Evolutionary conservation across 768 basidiomycete genomes (phyloP).

Genomic region (Leucocoprinus sp.): DNA sequence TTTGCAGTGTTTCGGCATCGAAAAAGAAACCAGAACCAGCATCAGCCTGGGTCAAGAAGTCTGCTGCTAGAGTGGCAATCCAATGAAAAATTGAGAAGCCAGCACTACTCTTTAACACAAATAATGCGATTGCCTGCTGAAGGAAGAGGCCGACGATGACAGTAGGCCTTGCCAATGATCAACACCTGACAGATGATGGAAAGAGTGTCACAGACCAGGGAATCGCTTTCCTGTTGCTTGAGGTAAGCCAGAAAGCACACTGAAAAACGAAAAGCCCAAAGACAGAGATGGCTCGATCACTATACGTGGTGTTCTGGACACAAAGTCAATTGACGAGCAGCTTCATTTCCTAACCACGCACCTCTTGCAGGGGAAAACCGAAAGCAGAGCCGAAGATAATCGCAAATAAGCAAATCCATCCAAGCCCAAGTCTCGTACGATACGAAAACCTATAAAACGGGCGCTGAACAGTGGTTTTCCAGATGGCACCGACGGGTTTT

Average conservation of each 20-base stretch:
- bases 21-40: constrained; percentile 82
- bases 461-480: constrained; percentile 53
- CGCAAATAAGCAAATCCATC: constrained; percentile 70
- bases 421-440: constrained; percentile 46
- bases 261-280: constrained; percentile 79
- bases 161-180: constrained; percentile 52
- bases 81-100: constrained; percentile 81
- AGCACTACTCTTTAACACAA: constrained; percentile 79
- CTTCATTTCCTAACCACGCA: constrained; percentile 26
- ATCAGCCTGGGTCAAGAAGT: constrained; percentile 63
- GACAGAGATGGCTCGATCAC: constrained; percentile 75
- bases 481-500: constrained; percentile 62
- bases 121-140: constrained; percentile 81
- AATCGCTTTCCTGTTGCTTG: constrained; percentile 51
- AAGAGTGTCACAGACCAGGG: constrained; percentile 50
- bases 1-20: constrained; percentile 49
- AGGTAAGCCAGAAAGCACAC: constrained; percentile 60
- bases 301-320: constrained; percentile 45
- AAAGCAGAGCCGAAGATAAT: constrained; percentile 85
- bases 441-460: constrained; percentile 60
- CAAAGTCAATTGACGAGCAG: constrained; percentile 2
- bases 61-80: constrained; percentile 72
- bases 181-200: neutral
- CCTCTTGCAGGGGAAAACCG: constrained; percentile 58
- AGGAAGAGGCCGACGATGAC: constrained; percentile 79